Evolutionary conservation across 371 early-diverging fungal species (phyloP), one percentile per base, ranked within the genome.

Genomic region (Syncephalastrum monosporum): DNA sequence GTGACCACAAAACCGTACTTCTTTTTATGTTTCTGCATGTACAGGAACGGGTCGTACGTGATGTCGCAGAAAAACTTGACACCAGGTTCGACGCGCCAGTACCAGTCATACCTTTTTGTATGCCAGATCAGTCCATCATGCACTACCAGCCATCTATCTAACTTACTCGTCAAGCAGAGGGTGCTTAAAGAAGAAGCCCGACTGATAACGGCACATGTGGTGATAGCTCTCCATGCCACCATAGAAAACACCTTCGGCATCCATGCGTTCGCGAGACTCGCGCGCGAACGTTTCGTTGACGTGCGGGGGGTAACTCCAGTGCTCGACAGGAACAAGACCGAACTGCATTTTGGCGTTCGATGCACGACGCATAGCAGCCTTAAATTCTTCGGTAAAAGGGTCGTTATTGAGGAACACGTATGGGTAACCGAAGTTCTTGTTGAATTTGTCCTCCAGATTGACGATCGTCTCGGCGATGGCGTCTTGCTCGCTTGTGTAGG

Each of bases 41-140:
- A 91, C 60, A 82, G 66, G 73, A 95, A 95, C 14, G 92, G 92
- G 66, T 95, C 96, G 55, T 89, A 88, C 25, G 82, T 84, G 47
- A 95, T 90, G 29, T 91, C 84, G 69, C 95, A 95, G 57, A 75
- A 83, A 63, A 87, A 91, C 56, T 72, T 50, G 15, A 93, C 90
- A 24, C 85, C 91, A 5, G 96, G 96, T 68, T 95, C 96, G 7
- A 95, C 79, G 13, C 96, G 72, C 96, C 96, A 96, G 61, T 95
- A 96, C 69, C 85, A 95, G 27, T 92, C 88, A 54, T 91, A 87
- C 78, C 75, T 91, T 67, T 47, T 15, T 27, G 6, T 8, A 19
- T 50, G n/a, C 21, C 29, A 33, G 5, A 33, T 33, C 12, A 33
- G 12, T 33, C 7, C 6, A 33, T 8, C 10, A 33, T 33, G 38